Base-by-base conservation (phyloP, 208 protist species). In the Trypanosoma caninum region DNA sequence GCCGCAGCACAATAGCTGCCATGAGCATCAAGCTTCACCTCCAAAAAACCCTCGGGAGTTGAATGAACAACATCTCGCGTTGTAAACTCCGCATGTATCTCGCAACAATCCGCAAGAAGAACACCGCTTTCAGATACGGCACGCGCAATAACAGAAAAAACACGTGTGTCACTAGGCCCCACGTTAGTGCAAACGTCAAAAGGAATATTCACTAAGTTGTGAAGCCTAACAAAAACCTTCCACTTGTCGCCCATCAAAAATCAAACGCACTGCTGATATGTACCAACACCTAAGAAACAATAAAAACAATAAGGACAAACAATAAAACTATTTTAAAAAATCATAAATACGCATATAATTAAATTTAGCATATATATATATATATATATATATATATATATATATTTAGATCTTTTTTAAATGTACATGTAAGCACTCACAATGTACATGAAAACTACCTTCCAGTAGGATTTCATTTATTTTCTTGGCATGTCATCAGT, bases 191-290 rank as follows among this genome's bases (percentile, higher is more conserved):
- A 74, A 10, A 72, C 76, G 13, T 64, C 23, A 11, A 71, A 57
- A 2, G 84, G 84, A 38, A 92, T 86, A 50, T 87, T 87, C 31
- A 89, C 78, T 22, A 92, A 16, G 51, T 89, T 92, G 74, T 92
- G 85, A n/a, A 92, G 65, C 7, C 77, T 78, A 11, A 84, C 76
- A 1, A 82, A 65, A 20, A 92, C 46, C 14, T 67, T 72, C 78
- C 76, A 72, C 33, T 27, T 13, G 16, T 35, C 44, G 28, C 31
- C 41, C 60, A 67, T 59, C 14, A 31, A 18, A 3, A 50, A 31
- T 18, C 2, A 25, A n/a, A n/a, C n/a, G n/a, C n/a, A n/a, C n/a
- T n/a, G n/a, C n/a, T n/a, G n/a, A n/a, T n/a, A n/a, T n/a, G 31
- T 42, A 8, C 23, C 33, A 20, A 3, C 46, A 48, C 38, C 6